phyloP scores from a whole-genome alignment of 495 filamentous ascomycete genomes.

The Penicillium goetzii region DNA sequence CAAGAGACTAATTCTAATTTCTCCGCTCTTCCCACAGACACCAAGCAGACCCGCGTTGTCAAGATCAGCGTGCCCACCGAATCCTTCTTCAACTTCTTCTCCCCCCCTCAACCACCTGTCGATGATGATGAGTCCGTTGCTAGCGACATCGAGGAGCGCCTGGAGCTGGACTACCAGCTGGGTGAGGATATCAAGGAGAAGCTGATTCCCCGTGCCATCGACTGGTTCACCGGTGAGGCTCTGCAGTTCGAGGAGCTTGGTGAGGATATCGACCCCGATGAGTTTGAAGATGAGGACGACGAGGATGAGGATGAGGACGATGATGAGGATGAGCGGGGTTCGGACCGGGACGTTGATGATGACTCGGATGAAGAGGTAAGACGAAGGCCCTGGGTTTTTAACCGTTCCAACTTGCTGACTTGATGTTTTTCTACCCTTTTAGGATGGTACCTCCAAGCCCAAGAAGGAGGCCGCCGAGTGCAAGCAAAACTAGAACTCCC shows the following conservation, averaged over 20 bases:
- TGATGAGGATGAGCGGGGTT: slow-evolving; percentile 69
- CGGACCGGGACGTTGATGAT: slow-evolving; percentile 59
- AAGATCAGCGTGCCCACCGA: slow-evolving; percentile 99
- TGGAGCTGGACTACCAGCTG: slow-evolving; percentile 98
- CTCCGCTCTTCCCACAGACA: slow-evolving; percentile 60
- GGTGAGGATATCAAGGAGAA: slow-evolving; percentile 99
- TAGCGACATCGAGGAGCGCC: slow-evolving; percentile 92
- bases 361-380: slow-evolving; percentile 94
- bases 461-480: slow-evolving; percentile 99
- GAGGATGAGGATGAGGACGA: slow-evolving; percentile 88
- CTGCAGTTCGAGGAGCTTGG: slow-evolving; percentile 95
- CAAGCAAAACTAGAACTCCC: slow-evolving; percentile 83
- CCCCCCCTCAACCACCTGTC: slow-evolving; percentile 83
- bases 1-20: slow-evolving; percentile 31
- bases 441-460: slow-evolving; percentile 95
- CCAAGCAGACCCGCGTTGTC: slow-evolving; percentile 97
- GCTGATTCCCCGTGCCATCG: slow-evolving; percentile 95
- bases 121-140: slow-evolving; percentile 76
- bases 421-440: slow-evolving; percentile 3
- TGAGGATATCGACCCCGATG: slow-evolving; percentile 81
- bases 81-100: slow-evolving; percentile 99
- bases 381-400: slow-evolving; percentile 10
- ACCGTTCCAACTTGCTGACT: slow-evolving; percentile 32
- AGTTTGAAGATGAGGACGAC: slow-evolving; percentile 86
- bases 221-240: slow-evolving; percentile 99